Evolutionary conservation across 129 eudicot species (phyloP).

Genomic region (Daucus carota): DNA sequence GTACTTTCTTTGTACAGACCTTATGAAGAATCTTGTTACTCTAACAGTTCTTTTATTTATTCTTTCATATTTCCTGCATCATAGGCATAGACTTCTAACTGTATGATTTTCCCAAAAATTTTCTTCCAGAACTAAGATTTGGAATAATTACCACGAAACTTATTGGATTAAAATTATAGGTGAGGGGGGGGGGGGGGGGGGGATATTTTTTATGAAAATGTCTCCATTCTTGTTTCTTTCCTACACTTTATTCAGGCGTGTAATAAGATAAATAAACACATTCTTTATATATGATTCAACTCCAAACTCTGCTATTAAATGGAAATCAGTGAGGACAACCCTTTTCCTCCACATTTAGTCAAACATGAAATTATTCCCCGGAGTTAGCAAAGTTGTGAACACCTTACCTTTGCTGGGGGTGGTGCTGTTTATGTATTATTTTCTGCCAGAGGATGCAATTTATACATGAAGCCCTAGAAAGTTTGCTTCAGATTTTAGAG

Average conservation of each 20-base stretch:
- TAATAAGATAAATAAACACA: neutral
- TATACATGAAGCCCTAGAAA: neutral
- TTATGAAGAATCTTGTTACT: neutral
- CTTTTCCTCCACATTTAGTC: neutral
- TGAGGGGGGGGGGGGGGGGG: too few relatives aligned
- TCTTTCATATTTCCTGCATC: neutral
- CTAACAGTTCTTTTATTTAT: neutral
- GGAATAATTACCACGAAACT: neutral
- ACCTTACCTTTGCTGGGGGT: neutral
- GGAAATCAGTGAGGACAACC: neutral
- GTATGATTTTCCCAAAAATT: neutral
- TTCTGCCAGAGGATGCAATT: neutral
- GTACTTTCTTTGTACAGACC: conserved; percentile 18
- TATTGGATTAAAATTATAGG: neutral
- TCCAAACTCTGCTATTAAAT: neutral
- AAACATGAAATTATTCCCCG: neutral
- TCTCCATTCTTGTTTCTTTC: neutral
- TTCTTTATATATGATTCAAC: neutral
- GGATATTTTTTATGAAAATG: neutral
- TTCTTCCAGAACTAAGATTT: neutral
- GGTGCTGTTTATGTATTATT: neutral
- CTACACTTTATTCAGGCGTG: neutral
- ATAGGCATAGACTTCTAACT: neutral
- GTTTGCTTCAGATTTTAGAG: neutral
- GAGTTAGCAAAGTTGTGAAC: neutral